A percentile compares a stretch with the other conserved stretches of the same genome.
Conservation (phyloP, 2,329 filamentous ascomycete species). For the Massarina eburnea region DNA sequence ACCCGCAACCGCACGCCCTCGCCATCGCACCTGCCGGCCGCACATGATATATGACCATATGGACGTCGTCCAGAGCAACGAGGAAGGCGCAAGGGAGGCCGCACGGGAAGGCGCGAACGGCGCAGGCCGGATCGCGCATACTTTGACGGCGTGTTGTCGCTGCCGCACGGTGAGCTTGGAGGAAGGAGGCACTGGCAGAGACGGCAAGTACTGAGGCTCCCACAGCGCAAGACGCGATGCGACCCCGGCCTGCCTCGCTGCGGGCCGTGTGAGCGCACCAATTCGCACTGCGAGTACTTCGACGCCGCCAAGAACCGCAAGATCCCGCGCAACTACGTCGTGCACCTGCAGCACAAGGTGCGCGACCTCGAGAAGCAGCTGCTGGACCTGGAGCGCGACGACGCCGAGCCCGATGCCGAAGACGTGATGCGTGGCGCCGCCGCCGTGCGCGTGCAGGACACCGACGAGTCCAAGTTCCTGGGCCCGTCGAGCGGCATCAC, state of each 20-base stretch:
- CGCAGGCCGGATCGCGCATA: slow-evolving; percentile 70
- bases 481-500: slow-evolving; percentile 94
- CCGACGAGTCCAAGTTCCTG: slow-evolving; percentile 86
- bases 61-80: slow-evolving; percentile 14
- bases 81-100: slow-evolving; percentile 19
- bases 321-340: slow-evolving; percentile 88
- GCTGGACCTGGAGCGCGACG: slow-evolving; percentile 73
- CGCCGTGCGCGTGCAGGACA: slow-evolving; percentile 79
- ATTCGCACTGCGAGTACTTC: slow-evolving; percentile 91
- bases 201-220: slow-evolving; percentile 1
- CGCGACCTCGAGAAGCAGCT: slow-evolving; percentile 80
- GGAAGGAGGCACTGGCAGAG: neutral
- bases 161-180: slow-evolving; percentile 69
- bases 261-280: slow-evolving; percentile 87
- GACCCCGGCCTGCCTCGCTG: slow-evolving; percentile 91
- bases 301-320: slow-evolving; percentile 84
- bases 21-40: slow-evolving; percentile 9
- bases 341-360: slow-evolving; percentile 85
- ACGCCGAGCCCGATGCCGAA: slow-evolving; percentile 71
- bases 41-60: slow-evolving; percentile 11
- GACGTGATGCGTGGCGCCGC: slow-evolving; percentile 85
- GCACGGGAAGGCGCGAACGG: too few species aligned
- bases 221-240: slow-evolving; percentile 90
- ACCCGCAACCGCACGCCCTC: neutral
- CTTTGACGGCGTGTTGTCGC: slow-evolving; percentile 76